Base-by-base conservation (phyloP, 768 basidiomycete genomes). In the Naganishia randhawae region DNA sequence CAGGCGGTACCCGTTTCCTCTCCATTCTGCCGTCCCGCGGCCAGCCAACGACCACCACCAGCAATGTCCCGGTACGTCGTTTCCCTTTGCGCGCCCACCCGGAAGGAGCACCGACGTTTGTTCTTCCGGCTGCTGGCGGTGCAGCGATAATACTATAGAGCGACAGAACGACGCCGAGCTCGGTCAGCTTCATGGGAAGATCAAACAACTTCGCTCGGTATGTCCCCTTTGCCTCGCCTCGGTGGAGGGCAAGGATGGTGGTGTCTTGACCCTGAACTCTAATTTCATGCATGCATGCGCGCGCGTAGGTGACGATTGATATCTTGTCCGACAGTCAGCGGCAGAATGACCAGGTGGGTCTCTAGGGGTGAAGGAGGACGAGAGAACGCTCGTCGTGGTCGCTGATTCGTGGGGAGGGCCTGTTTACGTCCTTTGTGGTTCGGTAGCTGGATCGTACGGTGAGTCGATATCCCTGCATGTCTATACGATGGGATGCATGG, bases 161-260 rank as follows among this genome's bases (percentile, higher is more conserved):
- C 74, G 77, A 29, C 78, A 80, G 66, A 80, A 80, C 66, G 78
- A 80, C 10, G 76, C 78, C 35, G 77, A 80, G 67, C 52, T 80
- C 42, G 72, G 75, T 22, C 69, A 70, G 4, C 65, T 80, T 35
- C 78, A 78, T 70, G 75, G 78, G n/a, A 80, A 80, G 73, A 80
- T 80, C 71, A 75, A 74, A 62, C 69, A 73, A 8, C 65, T 80
- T 37, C 53, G 77, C 65, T 75, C 74, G 48, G 78, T 78, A 62
- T 29, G 78, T 74, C 52, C 19, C n/a, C 22, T 13, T 37, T 57
- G 3, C 10, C 29, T 29, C 19, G 41, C 29, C 13, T 39, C 11
- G 52, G 45, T 6, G n/a, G n/a, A n/a, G n/a, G n/a, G n/a, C n/a
- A n/a, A n/a, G n/a, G n/a, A n/a, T n/a, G n/a, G n/a, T n/a, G n/a